Evolutionary conservation across 2,329 filamentous ascomycete genomes (phyloP).

Genomic region (Cercospora janseana): DNA sequence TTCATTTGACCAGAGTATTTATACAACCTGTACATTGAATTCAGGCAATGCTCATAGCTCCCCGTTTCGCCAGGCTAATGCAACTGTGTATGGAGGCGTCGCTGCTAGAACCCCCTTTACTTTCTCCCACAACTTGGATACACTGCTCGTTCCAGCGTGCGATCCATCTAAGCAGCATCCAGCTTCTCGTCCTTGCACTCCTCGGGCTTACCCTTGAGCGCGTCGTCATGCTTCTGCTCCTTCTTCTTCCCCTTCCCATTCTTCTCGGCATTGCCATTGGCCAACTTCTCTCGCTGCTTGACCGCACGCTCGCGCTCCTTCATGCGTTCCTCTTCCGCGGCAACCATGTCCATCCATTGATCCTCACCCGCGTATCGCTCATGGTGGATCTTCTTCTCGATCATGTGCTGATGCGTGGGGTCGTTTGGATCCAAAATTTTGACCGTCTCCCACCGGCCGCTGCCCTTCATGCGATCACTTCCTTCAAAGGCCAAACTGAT

Average conservation of each 20-base stretch:
- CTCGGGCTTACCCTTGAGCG: slow-evolving; percentile 27
- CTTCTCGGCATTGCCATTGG: slow-evolving; percentile 17
- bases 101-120: no score
- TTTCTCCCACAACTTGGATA: not conserved
- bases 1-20: not conserved
- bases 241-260: slow-evolving; percentile 20
- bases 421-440: slow-evolving; percentile 77
- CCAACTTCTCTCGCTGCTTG: slow-evolving; percentile 28
- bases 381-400: slow-evolving; percentile 85
- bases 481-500: slow-evolving; percentile 80
- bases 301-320: slow-evolving; percentile 50
- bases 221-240: slow-evolving; percentile 14
- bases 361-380: slow-evolving; percentile 87
- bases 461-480: slow-evolving; percentile 71
- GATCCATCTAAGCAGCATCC: slow-evolving; percentile 20
- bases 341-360: slow-evolving; percentile 91
- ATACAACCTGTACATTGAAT: no score
- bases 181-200: slow-evolving; percentile 27
- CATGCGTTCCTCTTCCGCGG: slow-evolving; percentile 67
- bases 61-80: not conserved
- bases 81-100: not conserved
- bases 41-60: not conserved
- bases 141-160: no score
- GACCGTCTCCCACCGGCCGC: slow-evolving; percentile 79
- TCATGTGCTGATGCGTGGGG: slow-evolving; percentile 75